Percentiles rank a stretch among this genome's conserved stretches.
These are phyloP conservation scores for Middelhovenomyces tepae DNA, from an alignment of 805 yeast species.

Conservation along the genomic window DNA sequence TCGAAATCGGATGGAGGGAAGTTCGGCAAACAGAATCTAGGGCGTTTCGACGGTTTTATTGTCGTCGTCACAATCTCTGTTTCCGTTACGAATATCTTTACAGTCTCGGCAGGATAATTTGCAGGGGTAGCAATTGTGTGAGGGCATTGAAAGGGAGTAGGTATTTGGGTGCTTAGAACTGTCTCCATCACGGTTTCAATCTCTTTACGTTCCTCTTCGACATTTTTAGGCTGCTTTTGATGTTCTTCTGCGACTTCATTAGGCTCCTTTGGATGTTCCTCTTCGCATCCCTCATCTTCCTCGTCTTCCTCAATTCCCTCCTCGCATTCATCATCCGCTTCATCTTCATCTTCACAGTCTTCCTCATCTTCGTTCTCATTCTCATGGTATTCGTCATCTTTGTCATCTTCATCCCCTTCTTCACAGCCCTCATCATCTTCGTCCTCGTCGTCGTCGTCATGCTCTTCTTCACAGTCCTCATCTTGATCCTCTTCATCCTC, in stretches of 20 bases:
- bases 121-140: no score
- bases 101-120: no score
- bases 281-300: constrained; percentile 13
- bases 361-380: constrained; percentile 10
- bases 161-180: no score
- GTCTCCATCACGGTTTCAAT: neutral
- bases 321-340: constrained; percentile 5
- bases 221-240: constrained; percentile 1
- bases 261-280: neutral
- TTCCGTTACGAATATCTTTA: neutral
- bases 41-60: neutral
- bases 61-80: neutral
- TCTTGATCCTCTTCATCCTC: constrained; percentile 6
- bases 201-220: constrained; percentile 3
- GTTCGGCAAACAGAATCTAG: neutral
- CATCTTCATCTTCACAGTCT: constrained; percentile 9
- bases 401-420: constrained; percentile 12
- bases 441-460: constrained; percentile 1
- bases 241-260: neutral
- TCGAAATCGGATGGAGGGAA: no score
- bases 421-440: neutral
- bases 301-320: constrained; percentile 12
- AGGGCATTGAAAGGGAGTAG: no score
- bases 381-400: neutral
- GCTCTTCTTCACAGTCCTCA: constrained; percentile 7